Percentiles rank a stretch among this genome's conserved stretches.
Conservation (phyloP, 169 alveolate species). For the Perkinsus chesapeaki region DNA sequence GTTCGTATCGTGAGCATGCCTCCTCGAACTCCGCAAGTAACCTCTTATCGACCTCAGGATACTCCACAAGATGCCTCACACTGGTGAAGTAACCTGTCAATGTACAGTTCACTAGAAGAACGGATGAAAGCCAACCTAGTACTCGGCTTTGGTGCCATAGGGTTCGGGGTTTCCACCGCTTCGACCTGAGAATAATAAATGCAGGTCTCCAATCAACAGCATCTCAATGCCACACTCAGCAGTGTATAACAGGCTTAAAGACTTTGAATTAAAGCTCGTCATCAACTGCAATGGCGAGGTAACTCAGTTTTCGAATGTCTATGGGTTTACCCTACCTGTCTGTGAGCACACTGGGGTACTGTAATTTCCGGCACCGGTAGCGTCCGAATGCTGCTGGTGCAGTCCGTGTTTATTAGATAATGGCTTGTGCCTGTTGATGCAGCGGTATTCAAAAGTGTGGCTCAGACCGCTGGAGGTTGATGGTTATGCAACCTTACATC, state of each 20-base stretch:
- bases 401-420: neutral
- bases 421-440: neutral
- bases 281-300: too few relatives aligned
- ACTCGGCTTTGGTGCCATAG: neutral
- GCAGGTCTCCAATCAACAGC: too few relatives aligned
- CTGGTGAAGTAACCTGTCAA: neutral
- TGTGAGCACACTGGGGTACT: neutral
- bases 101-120: neutral
- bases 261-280: neutral
- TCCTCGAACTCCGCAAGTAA: neutral
- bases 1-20: neutral
- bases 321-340: neutral
- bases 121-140: neutral
- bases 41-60: neutral
- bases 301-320: too few relatives aligned
- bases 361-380: neutral
- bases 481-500: neutral
- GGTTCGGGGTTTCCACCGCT: neutral
- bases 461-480: neutral
- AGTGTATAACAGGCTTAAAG: neutral
- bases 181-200: neutral
- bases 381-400: neutral
- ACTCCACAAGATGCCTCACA: neutral
- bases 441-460: neutral
- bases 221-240: too few relatives aligned